Conservation (phyloP, 345 rosid genomes). For the Pistacia vera region DNA sequence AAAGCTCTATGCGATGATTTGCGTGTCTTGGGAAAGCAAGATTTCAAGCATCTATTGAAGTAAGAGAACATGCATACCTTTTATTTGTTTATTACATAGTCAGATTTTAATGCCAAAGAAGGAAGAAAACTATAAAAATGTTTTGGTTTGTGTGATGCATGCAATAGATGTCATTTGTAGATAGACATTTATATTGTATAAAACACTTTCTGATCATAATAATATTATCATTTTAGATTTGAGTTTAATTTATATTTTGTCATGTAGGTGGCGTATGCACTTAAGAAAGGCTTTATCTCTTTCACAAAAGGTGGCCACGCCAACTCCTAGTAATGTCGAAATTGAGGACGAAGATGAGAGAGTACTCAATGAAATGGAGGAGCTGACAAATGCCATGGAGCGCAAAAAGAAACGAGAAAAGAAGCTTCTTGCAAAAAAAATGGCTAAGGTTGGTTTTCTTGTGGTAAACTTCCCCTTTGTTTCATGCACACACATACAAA, state of each 20-base stretch:
- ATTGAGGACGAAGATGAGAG: conserved; percentile 77
- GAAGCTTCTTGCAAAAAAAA: conserved; percentile 75
- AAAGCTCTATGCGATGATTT: conserved; percentile 89
- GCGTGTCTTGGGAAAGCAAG: conserved; percentile 88
- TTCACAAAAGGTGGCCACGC: conserved; percentile 50
- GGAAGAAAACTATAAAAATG: not conserved
- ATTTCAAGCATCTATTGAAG: conserved; percentile 90
- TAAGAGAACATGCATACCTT: conserved; percentile 34
- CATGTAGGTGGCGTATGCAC: conserved; percentile 84
- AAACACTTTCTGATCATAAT: not conserved
- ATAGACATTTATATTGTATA: not conserved
- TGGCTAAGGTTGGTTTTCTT: conserved; percentile 62
- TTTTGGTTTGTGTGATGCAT: conserved; percentile 2
- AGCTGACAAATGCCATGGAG: conserved; percentile 71
- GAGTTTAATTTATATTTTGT: conserved; percentile 3
- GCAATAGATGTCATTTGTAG: not conserved
- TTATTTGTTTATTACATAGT: not conserved
- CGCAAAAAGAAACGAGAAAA: conserved; percentile 78
- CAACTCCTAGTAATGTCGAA: conserved; percentile 35
- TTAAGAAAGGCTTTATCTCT: conserved; percentile 77
- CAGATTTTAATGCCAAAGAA: not conserved
- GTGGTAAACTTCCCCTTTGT: not conserved
- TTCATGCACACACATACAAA: not conserved
- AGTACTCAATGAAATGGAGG: conserved; percentile 93
- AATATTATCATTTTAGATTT: not conserved